These are phyloP conservation scores for Hansfordia pulvinata DNA, from an alignment of 2,329 filamentous ascomycete species.

Conservation along the genomic window DNA sequence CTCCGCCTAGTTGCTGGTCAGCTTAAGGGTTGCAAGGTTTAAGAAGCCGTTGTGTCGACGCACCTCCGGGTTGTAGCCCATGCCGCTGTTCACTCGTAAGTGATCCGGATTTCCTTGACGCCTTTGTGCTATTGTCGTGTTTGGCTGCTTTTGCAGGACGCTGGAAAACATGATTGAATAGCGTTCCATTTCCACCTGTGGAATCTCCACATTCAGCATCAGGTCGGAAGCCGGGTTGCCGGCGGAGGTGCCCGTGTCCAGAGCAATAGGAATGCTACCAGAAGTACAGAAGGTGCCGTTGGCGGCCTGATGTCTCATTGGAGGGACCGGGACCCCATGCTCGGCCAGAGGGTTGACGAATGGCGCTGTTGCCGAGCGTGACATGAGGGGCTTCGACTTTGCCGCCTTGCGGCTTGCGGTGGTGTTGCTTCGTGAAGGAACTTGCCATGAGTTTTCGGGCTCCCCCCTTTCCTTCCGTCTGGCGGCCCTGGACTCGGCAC, in stretches of 20 bases:
- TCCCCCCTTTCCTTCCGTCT: too few relatives aligned
- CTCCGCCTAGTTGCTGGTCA: conserved; percentile 3
- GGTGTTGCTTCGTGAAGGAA: conserved; percentile 26
- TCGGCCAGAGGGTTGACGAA: conserved; percentile 8
- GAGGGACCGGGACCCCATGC: too few relatives aligned
- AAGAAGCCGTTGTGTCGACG: conserved; percentile 3
- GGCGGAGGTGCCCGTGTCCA: conserved; percentile 6
- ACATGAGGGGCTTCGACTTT: conserved; percentile 28
- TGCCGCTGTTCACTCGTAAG: conserved; percentile 38
- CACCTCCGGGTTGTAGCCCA: conserved; percentile 23
- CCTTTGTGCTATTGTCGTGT: conserved; percentile 33
- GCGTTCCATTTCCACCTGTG: conserved; percentile 66
- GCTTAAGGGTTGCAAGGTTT: not conserved
- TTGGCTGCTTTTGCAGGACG: conserved; percentile 40
- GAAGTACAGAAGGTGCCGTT: conserved; percentile 13
- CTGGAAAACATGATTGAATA: conserved; percentile 90
- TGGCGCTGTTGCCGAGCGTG: conserved; percentile 28
- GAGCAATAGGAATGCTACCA: conserved; percentile 12
- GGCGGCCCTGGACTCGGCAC: too few relatives aligned
- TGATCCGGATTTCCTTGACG: conserved; percentile 46
- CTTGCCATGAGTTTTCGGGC: too few relatives aligned
- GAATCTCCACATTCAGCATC: conserved; percentile 71
- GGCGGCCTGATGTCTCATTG: too few relatives aligned
- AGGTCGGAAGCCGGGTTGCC: conserved; percentile 11
- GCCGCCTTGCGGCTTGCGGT: conserved; percentile 14